A percentile compares a stretch with the other conserved stretches of the same genome.
Evolutionary conservation across 1,284 basidiomycete species (phyloP).

Genomic region (Volvariella surrecta): DNA sequence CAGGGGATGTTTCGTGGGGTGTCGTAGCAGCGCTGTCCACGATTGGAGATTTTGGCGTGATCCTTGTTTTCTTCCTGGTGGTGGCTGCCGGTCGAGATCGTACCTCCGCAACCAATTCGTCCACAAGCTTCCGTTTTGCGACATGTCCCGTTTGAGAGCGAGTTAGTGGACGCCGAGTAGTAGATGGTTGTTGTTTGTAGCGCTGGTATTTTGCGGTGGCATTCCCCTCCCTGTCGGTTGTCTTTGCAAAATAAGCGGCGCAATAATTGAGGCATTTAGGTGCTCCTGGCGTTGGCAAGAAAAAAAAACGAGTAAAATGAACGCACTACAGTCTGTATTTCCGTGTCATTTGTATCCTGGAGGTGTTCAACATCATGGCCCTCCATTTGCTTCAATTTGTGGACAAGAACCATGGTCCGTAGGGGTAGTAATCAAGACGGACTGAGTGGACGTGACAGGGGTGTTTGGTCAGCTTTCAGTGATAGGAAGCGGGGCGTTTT

Average conservation of each 20-base stretch:
- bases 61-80: constrained; percentile 6
- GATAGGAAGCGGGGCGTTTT: neutral
- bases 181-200: constrained; percentile 5
- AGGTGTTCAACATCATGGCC: constrained; percentile 9
- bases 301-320: no score
- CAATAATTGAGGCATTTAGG: no score
- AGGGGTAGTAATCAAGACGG: constrained; percentile 1
- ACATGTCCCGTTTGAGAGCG: constrained; percentile 23
- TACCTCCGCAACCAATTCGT: constrained; percentile 11
- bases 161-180: constrained; percentile 18
- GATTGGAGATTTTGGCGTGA: neutral
- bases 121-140: constrained; percentile 18
- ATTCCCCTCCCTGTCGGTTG: no score
- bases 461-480: constrained; percentile 5
- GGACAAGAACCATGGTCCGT: constrained; percentile 13
- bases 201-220: neutral
- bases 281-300: no score
- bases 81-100: neutral
- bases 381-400: constrained; percentile 13
- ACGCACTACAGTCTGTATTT: neutral
- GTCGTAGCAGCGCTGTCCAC: constrained; percentile 1
- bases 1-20: constrained; percentile 4
- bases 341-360: constrained; percentile 1
- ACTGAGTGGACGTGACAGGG: constrained; percentile 13
- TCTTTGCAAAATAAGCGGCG: no score